phyloP scores from a whole-genome alignment of 2,329 filamentous ascomycete genomes.

The Clonostachys byssicola region DNA sequence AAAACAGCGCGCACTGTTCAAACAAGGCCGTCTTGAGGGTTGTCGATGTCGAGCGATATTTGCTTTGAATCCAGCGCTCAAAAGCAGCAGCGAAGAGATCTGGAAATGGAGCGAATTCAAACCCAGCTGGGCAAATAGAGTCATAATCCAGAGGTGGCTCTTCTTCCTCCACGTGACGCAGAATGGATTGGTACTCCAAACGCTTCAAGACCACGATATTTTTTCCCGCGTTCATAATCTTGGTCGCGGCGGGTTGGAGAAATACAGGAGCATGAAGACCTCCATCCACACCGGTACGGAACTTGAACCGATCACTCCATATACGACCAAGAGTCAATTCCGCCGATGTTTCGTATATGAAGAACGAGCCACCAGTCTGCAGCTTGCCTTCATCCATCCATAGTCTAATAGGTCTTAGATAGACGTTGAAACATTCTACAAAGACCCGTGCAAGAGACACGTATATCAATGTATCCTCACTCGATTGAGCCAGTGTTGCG shows the following conservation, averaged over 20 bases:
- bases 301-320: conserved; percentile 72
- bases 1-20: conserved; percentile 61
- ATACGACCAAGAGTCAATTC: conserved; percentile 53
- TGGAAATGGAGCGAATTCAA: conserved; percentile 61
- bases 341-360: conserved; percentile 58
- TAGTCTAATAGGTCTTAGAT: conserved; percentile 70
- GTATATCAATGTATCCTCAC: conserved; percentile 59
- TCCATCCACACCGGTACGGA: conserved; percentile 58
- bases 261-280: conserved; percentile 69
- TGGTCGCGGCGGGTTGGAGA: conserved; percentile 61
- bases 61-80: conserved; percentile 70
- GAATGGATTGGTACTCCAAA: conserved; percentile 26
- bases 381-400: conserved; percentile 85
- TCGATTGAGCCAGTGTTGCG: conserved; percentile 64
- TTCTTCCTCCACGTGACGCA: conserved; percentile 9
- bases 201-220: conserved; percentile 80
- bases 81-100: conserved; percentile 72
- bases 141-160: conserved; percentile 52
- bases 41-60: conserved; percentile 65
- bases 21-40: conserved; percentile 65
- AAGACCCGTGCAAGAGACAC: conserved; percentile 65
- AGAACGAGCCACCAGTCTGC: conserved; percentile 66
- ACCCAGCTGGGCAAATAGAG: conserved; percentile 42
- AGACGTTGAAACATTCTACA: conserved; percentile 77
- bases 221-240: conserved; percentile 85